Conservation (phyloP, 495 filamentous ascomycete genomes). For the Daldinia caldariorum region DNA sequence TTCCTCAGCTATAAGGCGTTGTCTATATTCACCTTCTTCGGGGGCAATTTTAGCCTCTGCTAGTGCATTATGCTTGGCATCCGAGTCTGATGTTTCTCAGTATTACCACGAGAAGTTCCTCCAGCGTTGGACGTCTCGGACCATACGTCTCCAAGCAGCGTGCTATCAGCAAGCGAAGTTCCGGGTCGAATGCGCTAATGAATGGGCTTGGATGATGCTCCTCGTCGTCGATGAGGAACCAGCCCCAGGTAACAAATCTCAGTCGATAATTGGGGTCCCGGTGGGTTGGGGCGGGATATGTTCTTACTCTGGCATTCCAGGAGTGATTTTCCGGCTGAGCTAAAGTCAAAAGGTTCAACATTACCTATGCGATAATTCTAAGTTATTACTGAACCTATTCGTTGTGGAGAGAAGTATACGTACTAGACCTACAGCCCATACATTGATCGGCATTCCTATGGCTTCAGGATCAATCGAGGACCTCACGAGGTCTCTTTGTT, state of each 20-base stretch:
- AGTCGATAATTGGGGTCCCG: not conserved
- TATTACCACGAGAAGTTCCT: not conserved
- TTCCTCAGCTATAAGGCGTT: not conserved
- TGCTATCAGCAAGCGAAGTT: conserved; percentile 3
- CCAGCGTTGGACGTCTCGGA: not conserved
- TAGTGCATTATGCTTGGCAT: not conserved
- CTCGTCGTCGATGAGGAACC: not conserved
- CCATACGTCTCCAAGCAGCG: not conserved
- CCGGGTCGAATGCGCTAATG: not conserved
- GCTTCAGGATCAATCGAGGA: not conserved
- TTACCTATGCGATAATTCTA: conserved; percentile 2
- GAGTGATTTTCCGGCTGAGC: not conserved
- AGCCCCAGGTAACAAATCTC: not conserved
- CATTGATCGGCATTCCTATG: conserved; percentile 6
- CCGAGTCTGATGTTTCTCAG: not conserved
- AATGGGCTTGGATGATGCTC: not conserved
- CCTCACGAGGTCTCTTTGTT: not conserved
- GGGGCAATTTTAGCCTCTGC: not conserved
- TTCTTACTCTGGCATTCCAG: not conserved
- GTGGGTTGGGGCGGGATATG: not conserved
- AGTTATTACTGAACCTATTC: not conserved
- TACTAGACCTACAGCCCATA: conserved; percentile 33
- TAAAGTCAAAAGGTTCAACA: conserved; percentile 27
- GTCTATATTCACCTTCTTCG: not conserved
- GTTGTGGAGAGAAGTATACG: not conserved